phyloP scores from a whole-genome alignment of 2,329 filamentous ascomycete species.

The Pseudomassariella vexata region DNA sequence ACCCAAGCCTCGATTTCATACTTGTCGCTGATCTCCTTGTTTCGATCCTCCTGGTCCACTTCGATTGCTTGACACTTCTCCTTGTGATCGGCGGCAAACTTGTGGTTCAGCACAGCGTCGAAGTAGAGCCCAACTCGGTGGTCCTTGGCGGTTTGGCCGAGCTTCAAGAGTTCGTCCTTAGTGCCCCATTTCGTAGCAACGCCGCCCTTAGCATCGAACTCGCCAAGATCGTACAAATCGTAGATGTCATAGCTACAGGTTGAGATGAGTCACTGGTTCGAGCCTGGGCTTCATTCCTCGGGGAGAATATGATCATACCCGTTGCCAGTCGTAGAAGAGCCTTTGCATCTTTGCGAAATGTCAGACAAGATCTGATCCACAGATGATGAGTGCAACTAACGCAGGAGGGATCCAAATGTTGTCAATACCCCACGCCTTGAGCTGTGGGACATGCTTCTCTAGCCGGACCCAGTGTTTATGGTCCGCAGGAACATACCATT shows the following conservation, averaged over 20 bases:
- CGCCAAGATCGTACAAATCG: conserved; percentile 64
- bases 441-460: conserved; percentile 39
- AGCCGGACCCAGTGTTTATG: conserved; percentile 57
- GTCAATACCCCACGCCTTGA: conserved; percentile 56
- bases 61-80: conserved; percentile 55
- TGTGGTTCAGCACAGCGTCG: conserved; percentile 70
- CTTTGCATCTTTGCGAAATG: conserved; percentile 46
- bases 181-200: conserved; percentile 63
- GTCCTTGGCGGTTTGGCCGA: conserved; percentile 45
- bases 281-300: too few relatives aligned
- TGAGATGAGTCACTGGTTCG: too few relatives aligned
- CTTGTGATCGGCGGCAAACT: conserved; percentile 59
- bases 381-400: conserved; percentile 3
- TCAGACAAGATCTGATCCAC: conserved; percentile 4
- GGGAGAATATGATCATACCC: too few relatives aligned
- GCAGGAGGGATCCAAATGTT: conserved; percentile 65
- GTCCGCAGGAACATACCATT: conserved; percentile 64
- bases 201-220: conserved; percentile 65
- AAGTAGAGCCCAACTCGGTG: conserved; percentile 56
- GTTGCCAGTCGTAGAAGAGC: conserved; percentile 51
- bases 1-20: conserved; percentile 64
- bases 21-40: conserved; percentile 44
- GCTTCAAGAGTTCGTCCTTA: conserved; percentile 51
- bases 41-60: conserved; percentile 41
- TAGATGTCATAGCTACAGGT: conserved; percentile 67